Evolutionary conservation across 805 yeast genomes (phyloP).

Genomic region (Yamadazyma paraphyllophila): DNA sequence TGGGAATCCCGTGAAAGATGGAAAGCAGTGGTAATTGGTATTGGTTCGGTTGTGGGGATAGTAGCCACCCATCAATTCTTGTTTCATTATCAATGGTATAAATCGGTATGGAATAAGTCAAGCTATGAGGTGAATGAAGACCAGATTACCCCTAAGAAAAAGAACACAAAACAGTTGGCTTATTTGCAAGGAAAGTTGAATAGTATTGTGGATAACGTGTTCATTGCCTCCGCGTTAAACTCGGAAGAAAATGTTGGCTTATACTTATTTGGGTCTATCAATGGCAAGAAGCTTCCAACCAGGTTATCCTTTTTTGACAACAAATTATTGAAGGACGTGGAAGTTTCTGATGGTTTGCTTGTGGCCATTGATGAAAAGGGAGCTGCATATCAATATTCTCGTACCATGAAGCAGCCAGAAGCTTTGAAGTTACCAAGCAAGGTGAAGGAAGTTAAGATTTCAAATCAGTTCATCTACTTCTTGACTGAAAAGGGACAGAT

Average conservation of each 20-base stretch:
- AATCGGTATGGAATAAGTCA: conserved; percentile 31
- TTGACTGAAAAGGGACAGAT: conserved; percentile 40
- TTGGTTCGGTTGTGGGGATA: conserved; percentile 35
- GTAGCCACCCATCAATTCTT: conserved; percentile 41
- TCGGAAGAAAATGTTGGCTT: conserved; percentile 31
- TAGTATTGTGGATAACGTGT: conserved; percentile 21
- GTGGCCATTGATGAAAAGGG: conserved; percentile 71
- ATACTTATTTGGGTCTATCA: conserved; percentile 32
- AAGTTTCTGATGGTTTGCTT: conserved; percentile 43
- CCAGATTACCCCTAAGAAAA: conserved; percentile 22
- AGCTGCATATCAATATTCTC: conserved; percentile 64
- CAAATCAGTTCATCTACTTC: conserved; percentile 51
- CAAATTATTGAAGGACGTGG: conserved; percentile 54
- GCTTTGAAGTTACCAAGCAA: conserved; percentile 27
- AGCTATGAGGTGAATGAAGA: conserved; percentile 27
- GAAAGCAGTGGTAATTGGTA: conserved; percentile 46
- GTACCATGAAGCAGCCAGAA: conserved; percentile 21
- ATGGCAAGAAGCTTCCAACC: conserved; percentile 50
- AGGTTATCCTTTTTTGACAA: conserved; percentile 66
- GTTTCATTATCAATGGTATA: conserved; percentile 43
- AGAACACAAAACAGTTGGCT: conserved; percentile 25
- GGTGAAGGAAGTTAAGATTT: conserved; percentile 34
- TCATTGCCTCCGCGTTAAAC: conserved; percentile 19
- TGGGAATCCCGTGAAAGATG: conserved; percentile 43
- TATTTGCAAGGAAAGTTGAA: conserved; percentile 25